A percentile compares a stretch with the other conserved stretches of the same genome.
Conservation (phyloP, 768 basidiomycete genomes). For the Leucocoprinus leucothites region DNA sequence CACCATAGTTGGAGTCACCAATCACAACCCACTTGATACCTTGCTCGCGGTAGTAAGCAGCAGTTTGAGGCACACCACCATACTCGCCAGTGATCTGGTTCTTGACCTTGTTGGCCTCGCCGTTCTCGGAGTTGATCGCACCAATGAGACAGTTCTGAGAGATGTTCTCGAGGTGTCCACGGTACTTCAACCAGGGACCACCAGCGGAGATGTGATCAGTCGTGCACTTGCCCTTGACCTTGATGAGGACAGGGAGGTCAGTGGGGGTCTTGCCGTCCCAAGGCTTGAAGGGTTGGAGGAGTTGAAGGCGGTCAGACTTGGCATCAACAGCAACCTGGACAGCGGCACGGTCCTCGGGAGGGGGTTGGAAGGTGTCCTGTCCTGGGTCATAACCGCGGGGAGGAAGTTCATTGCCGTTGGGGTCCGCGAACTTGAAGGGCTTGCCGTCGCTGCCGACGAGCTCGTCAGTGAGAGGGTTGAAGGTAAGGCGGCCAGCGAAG, state of each 20-base stretch:
- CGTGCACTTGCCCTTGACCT: slow-evolving; percentile 99
- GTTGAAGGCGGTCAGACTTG: slow-evolving; percentile 86
- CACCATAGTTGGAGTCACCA: slow-evolving; percentile 95
- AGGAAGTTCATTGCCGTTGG: slow-evolving; percentile 89
- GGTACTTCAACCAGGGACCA: slow-evolving; percentile 99
- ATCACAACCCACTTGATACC: slow-evolving; percentile 97
- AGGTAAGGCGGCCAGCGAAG: slow-evolving; percentile 90
- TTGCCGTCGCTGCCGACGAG: slow-evolving; percentile 91
- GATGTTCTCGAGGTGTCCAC: slow-evolving; percentile 98
- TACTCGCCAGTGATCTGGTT: slow-evolving; percentile 87
- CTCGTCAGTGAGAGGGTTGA: slow-evolving; percentile 94
- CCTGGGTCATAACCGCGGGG: slow-evolving; percentile 96
- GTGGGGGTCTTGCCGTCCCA: slow-evolving; percentile 93
- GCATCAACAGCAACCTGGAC: slow-evolving; percentile 87
- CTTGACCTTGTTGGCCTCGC: slow-evolving; percentile 93
- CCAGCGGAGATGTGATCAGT: slow-evolving; percentile 97
- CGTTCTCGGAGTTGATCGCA: slow-evolving; percentile 94
- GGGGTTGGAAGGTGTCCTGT: slow-evolving; percentile 94
- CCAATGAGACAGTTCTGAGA: slow-evolving; percentile 98
- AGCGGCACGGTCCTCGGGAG: slow-evolving; percentile 78
- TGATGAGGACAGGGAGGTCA: slow-evolving; percentile 92
- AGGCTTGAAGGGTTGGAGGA: slow-evolving; percentile 82
- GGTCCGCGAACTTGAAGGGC: slow-evolving; percentile 94
- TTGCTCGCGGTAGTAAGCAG: slow-evolving; percentile 82
- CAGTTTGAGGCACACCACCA: slow-evolving; percentile 82